These are phyloP conservation scores for Castanea crenata DNA, from an alignment of 306 rosid species.

Conservation along the genomic window DNA sequence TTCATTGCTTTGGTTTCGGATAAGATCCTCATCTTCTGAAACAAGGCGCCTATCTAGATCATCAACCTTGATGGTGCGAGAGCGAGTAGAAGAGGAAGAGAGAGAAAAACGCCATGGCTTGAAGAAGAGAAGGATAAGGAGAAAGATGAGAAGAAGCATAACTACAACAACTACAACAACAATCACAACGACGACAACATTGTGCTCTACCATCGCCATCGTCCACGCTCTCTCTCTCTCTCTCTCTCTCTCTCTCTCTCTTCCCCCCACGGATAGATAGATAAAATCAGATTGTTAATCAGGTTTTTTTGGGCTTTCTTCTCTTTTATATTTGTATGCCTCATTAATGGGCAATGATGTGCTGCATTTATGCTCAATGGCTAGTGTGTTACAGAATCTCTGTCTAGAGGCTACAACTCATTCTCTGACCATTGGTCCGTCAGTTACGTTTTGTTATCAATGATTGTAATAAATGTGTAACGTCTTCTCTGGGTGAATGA, in stretches of 20 bases:
- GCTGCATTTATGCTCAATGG: too few species aligned
- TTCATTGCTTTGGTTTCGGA: constrained; percentile 40
- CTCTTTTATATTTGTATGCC: too few species aligned
- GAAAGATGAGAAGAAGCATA: constrained; percentile 80
- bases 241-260: constrained; percentile 52
- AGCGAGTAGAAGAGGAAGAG: constrained; percentile 45
- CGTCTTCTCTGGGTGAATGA: too few species aligned
- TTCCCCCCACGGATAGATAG: not conserved
- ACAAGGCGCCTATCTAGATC: constrained; percentile 90
- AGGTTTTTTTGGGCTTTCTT: constrained; percentile 29
- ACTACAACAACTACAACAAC: constrained; percentile 64
- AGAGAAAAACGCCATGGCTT: constrained; percentile 95
- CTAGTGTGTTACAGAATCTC: too few species aligned
- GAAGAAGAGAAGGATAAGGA: constrained; percentile 67
- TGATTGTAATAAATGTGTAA: too few species aligned
- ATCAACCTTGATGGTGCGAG: constrained; percentile 57
- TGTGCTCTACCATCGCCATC: constrained; percentile 60
- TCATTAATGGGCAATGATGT: too few species aligned
- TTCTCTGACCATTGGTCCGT: too few species aligned
- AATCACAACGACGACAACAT: constrained; percentile 49
- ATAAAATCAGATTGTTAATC: constrained; percentile 36
- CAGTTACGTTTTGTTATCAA: too few species aligned
- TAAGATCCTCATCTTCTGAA: constrained; percentile 34
- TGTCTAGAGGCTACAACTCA: too few species aligned
- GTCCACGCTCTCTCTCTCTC: constrained; percentile 53